Evolutionary conservation across 176 grass and related monocot species (phyloP), one percentile per base, ranked within the genome.

Genomic region (Elymus sibiricus): DNA sequence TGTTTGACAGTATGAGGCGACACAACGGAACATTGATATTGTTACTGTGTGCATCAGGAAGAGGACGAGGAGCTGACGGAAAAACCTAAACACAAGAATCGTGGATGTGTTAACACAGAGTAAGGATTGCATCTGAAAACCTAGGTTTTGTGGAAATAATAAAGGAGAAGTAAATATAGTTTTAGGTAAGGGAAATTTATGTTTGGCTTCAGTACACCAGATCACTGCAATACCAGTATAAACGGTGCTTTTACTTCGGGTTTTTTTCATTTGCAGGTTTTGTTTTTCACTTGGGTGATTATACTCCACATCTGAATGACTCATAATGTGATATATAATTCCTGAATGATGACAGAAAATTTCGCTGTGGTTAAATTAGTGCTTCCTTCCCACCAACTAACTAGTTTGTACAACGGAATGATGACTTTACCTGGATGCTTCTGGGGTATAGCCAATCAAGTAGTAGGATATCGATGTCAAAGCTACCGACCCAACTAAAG

Each of bases 391-490:
- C 34, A 82, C 5, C 70, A 15, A 7, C 43, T 68, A 32, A 40
- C 49, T 81, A 34, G 42, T 11, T 13, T 69, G 6, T 3, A 35
- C 22, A 81, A 49, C 3, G 26, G 42, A 82, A 46, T 22, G 82
- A 21, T 27, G 79, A 19, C 11, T 86, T 38, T 97, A 94, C 94
- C 95, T 90, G 38, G 71, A 64, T 83, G 90, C 77, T 82, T 92
- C 84, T 9, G 87, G 87, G 79, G 88, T 83, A 92, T 90, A 95
- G 38, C 95, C 95, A 75, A 98, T 95, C n/a, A 98, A 65, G 77
- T 82, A 98, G 71, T 98, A 98, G 58, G 95, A 89, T 88, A 90
- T 76, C 69, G 89, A 91, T 68, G 91, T 87, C 95, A 93, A 98
- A 56, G 89, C 77, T 37, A 95, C 60, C 29, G 93, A 92, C 70